phyloP scores from a whole-genome alignment of 306 rosid species.

The Cucurbita moschata region DNA sequence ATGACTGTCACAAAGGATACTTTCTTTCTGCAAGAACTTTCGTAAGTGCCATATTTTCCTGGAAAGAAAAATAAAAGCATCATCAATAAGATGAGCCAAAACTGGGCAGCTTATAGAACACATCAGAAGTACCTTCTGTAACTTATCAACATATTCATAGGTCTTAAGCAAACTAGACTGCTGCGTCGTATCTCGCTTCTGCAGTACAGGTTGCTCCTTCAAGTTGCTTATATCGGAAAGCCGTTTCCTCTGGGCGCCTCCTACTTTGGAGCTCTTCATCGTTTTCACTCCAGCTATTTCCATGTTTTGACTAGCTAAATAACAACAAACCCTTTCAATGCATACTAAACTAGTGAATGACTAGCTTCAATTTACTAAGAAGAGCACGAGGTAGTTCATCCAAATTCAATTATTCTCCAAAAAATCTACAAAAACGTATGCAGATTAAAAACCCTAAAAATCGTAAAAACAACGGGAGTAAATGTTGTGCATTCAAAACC shows the following conservation, averaged over 20 bases:
- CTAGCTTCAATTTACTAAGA: not conserved
- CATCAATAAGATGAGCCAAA: not conserved
- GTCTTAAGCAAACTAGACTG: conserved; percentile 15
- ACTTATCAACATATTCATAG: conserved; percentile 25
- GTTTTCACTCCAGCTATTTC: conserved; percentile 20
- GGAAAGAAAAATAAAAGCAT: conserved; percentile 9
- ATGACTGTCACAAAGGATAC: conserved; percentile 34
- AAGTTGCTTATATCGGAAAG: conserved; percentile 67
- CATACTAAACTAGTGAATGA: not conserved
- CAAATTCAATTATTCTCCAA: not conserved
- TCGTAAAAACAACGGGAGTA: not conserved
- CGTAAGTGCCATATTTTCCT: conserved; percentile 54
- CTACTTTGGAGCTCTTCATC: conserved; percentile 21
- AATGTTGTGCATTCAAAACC: not conserved
- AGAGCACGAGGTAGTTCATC: not conserved
- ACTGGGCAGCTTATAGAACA: not conserved
- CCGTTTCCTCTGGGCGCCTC: conserved; percentile 27
- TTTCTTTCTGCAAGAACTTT: conserved; percentile 47
- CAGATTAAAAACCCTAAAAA: not conserved
- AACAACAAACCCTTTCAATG: not conserved
- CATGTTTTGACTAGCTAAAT: conserved; percentile 21
- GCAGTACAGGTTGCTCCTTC: conserved; percentile 17
- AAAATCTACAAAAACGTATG: not conserved
- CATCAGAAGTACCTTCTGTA: conserved; percentile 30
- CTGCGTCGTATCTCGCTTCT: conserved; percentile 19